Conservation (phyloP, 108 stramenopile genomes). For the Thalassiosira profunda region DNA sequence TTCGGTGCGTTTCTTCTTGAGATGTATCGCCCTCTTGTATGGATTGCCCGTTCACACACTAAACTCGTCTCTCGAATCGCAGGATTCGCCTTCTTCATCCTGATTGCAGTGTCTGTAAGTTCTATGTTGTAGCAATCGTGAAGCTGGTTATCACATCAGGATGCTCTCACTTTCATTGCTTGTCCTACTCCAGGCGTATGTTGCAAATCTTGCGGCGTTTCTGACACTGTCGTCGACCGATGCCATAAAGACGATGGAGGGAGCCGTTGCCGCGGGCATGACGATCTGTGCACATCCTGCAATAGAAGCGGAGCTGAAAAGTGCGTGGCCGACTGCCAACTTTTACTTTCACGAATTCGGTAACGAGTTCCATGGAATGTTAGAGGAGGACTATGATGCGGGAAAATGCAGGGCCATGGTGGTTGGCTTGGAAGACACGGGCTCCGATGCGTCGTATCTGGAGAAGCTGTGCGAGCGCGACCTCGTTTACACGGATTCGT, state of each 20-base stretch:
- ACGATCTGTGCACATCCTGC: slow-evolving; percentile 24
- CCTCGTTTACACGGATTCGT: slow-evolving; percentile 17
- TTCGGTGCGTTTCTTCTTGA: too few species aligned
- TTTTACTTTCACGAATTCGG: slow-evolving; percentile 8
- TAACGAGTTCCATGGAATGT: background rate
- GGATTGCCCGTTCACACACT: too few species aligned
- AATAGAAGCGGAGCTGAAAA: slow-evolving; percentile 5
- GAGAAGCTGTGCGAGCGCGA: slow-evolving; percentile 2
- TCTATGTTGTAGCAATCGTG: background rate
- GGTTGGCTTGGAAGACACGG: slow-evolving; percentile 16
- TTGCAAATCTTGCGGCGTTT: slow-evolving; percentile 27
- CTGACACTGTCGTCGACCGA: background rate
- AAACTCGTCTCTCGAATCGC: too few species aligned
- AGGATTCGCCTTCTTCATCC: slow-evolving; percentile 27
- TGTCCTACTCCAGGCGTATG: slow-evolving; percentile 12
- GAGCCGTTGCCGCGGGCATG: background rate
- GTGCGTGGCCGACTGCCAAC: slow-evolving; percentile 16
- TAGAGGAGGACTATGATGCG: slow-evolving; percentile 21
- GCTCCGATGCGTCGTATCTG: background rate
- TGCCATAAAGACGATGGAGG: slow-evolving; percentile 1
- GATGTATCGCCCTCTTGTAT: too few species aligned
- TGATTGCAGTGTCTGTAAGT: slow-evolving; percentile 5
- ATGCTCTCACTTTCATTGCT: background rate
- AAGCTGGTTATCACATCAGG: background rate
- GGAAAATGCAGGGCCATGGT: slow-evolving; percentile 19